A percentile compares a stretch with the other conserved stretches of the same genome.
phyloP scores from a whole-genome alignment of 768 basidiomycete species.

The Boletus patriciae region DNA sequence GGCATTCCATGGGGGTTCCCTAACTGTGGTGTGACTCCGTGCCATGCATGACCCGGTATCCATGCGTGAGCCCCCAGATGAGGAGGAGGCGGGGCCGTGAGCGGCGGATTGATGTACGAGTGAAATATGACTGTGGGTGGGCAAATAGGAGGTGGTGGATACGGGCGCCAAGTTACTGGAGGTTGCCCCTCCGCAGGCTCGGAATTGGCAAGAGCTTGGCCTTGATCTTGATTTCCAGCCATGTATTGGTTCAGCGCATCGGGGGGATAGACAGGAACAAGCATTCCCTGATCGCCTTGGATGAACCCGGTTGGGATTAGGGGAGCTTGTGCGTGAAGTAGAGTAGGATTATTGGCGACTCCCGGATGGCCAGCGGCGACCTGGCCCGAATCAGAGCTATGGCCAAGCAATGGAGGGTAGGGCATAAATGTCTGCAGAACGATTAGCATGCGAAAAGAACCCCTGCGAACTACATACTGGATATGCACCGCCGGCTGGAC shows the following conservation, averaged over 20 bases:
- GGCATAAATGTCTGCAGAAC: constrained; percentile 46
- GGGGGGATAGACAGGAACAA: constrained; percentile 68
- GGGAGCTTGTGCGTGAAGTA: constrained; percentile 47
- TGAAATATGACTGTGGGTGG: constrained; percentile 34
- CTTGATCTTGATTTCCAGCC: constrained; percentile 42
- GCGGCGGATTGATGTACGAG: constrained; percentile 28
- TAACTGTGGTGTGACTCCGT: constrained; percentile 18
- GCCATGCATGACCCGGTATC: constrained; percentile 29
- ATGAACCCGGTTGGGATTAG: constrained; percentile 67
- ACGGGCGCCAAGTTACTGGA: constrained; percentile 36
- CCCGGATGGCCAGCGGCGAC: constrained; percentile 19
- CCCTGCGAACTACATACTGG: constrained; percentile 40
- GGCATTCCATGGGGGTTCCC: constrained; percentile 15
- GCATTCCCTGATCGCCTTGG: constrained; percentile 69
- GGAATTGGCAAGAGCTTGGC: constrained; percentile 13
- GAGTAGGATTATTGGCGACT: constrained; percentile 8
- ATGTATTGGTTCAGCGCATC: constrained; percentile 73
- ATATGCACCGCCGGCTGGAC: constrained; percentile 41
- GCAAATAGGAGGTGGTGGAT: constrained; percentile 34
- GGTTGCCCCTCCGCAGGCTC: constrained; percentile 31
- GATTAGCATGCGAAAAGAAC: constrained; percentile 8
- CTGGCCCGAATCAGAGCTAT: constrained; percentile 27
- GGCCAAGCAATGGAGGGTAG: constrained; percentile 44
- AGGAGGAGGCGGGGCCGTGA: constrained; percentile 18
- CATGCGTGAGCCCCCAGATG: constrained; percentile 23